phyloP scores from a whole-genome alignment of 1,139 yeast species.

The Suhomyces bribrorum region DNA sequence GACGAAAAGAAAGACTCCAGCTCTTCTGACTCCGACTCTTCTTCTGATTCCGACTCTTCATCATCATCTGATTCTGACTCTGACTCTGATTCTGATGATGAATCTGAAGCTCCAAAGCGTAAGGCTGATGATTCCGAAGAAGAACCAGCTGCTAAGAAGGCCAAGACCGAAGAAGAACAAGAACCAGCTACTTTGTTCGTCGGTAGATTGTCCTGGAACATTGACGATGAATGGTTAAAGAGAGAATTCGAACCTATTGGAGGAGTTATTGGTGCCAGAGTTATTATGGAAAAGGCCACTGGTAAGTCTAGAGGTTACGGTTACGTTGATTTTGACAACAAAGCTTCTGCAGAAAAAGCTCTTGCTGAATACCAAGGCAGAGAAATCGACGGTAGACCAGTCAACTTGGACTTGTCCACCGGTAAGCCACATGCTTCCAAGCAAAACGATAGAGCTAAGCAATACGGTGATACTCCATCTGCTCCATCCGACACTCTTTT shows the following conservation, averaged over 20 bases:
- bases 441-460: constrained; percentile 74
- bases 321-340: constrained; percentile 87
- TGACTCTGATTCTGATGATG: constrained; percentile 32
- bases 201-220: constrained; percentile 96
- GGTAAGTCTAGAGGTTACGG: constrained; percentile 98
- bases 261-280: constrained; percentile 86
- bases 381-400: constrained; percentile 96
- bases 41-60: constrained; percentile 14
- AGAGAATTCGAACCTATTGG: constrained; percentile 82
- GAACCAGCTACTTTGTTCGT: constrained; percentile 91
- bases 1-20: constrained; percentile 13
- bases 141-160: constrained; percentile 39
- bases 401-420: constrained; percentile 89
- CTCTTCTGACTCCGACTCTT: constrained; percentile 20
- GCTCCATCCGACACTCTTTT: constrained; percentile 94
- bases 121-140: constrained; percentile 37
- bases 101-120: constrained; percentile 32
- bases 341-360: constrained; percentile 85
- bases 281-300: constrained; percentile 86
- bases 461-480: constrained; percentile 86
- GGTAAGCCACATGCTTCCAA: constrained; percentile 67
- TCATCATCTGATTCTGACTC: constrained; percentile 27
- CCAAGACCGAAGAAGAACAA: constrained; percentile 29
- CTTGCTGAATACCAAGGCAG: constrained; percentile 81
- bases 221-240: constrained; percentile 92